Evolutionary conservation across 148 eudicot genomes (phyloP), one percentile per base, ranked within the genome.

Genomic region (Silene uniflora): DNA sequence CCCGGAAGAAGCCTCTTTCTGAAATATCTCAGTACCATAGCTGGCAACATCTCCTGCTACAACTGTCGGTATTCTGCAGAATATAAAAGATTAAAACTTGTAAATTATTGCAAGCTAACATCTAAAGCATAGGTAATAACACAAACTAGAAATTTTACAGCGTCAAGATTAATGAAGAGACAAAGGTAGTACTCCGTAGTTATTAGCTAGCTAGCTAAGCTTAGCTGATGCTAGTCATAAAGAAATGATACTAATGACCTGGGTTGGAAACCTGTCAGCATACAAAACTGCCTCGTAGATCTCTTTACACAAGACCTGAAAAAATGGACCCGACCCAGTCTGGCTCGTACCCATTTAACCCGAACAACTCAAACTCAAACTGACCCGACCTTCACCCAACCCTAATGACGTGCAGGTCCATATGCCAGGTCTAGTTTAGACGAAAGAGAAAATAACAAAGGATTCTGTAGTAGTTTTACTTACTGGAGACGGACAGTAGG

Each of bases 401-500:
- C 54, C 54, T 11, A 0, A 49, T 49, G 54, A 49, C 54, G 2
- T 49, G 54, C 12, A 13, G 56, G 3, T 10, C 56, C 56, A 52
- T 52, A 1, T 52, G 56, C 16, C 56, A 16, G 56, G 14, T 52
- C 56, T 52, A 52, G 2, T 52, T 52, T 13, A 52, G 5, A 52
- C 56, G 2, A 52, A 52, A 13, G 17, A 52, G 56, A 52, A 52
- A 52, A 7, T 1, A 52, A 52, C 56, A 52, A 52, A 52, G 17
- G 56, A 16, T 52, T 52, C 17, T 14, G 18, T 52, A 16, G 56
- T 52, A 52, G 5, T 52, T 52, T 52, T 82, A 87, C 98, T 90
- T 90, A 95, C 98, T 89, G 89, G 66, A 95, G 73, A 10, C 97
- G 88, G 27, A 89, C 49, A 3, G 91, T 95, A 58, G 98, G 96